Conservation (phyloP, 139 green algal genomes). For the Closterium sp. region DNA sequence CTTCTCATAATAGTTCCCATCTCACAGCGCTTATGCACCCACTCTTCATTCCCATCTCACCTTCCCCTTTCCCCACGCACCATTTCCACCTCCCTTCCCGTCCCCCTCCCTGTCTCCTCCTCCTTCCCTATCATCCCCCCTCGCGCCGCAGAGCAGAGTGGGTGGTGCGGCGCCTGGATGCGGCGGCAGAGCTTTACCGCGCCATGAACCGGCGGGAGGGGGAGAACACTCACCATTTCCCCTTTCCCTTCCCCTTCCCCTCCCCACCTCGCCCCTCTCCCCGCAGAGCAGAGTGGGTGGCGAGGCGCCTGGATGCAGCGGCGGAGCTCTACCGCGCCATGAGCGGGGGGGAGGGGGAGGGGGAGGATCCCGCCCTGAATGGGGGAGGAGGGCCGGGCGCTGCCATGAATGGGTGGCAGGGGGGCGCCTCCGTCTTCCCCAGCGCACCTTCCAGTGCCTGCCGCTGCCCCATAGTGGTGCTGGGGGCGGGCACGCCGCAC, state of each 20-base stretch:
- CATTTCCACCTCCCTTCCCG: neutral
- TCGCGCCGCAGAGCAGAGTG: constrained; percentile 13
- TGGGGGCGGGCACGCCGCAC: constrained; percentile 48
- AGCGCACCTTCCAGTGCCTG: neutral
- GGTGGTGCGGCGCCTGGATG: constrained; percentile 33
- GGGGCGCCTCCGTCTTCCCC: neutral
- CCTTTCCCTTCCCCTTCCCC: no score
- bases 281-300: constrained; percentile 24
- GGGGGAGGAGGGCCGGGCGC: no score
- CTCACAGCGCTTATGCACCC: neutral
- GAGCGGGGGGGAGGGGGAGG: no score
- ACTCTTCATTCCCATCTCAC: neutral
- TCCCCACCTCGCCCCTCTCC: no score
- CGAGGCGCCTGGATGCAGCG: constrained; percentile 19
- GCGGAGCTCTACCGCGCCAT: no score
- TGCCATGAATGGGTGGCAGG: neutral
- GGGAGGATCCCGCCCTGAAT: no score
- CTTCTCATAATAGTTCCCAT: no score
- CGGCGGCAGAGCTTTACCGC: neutral
- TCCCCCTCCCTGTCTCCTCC: neutral
- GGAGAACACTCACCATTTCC: no score
- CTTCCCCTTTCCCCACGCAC: neutral
- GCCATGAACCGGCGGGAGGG: neutral
- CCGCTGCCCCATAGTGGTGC: constrained; percentile 24
- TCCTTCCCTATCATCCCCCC: neutral